phyloP scores from a whole-genome alignment of 1,284 basidiomycete genomes.

The Phlebopus sp. region DNA sequence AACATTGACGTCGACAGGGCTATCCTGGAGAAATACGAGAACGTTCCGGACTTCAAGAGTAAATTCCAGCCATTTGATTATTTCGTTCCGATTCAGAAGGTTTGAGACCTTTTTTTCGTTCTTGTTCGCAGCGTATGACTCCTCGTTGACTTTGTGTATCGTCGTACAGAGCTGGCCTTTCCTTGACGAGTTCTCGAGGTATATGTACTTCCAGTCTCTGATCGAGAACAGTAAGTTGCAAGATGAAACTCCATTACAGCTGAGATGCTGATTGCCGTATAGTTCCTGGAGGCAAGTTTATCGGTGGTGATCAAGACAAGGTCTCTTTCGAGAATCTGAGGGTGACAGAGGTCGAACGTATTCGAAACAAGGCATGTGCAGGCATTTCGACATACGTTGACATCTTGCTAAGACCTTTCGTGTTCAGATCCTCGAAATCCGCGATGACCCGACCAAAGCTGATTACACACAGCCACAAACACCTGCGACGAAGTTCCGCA shows the following conservation, averaged over 20 bases:
- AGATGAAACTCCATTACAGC: neutral
- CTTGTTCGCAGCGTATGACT: too few species aligned
- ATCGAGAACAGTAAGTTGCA: neutral
- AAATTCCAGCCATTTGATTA: neutral
- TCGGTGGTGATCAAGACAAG: too few species aligned
- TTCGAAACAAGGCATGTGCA: too few species aligned
- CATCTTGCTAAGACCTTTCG: neutral
- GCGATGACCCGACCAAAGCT: neutral
- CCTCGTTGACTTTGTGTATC: too few species aligned
- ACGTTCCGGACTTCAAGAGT: neutral
- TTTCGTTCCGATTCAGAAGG: neutral
- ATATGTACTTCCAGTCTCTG: neutral
- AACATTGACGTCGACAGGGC: neutral
- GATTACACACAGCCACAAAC: neutral
- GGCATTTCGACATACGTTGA: neutral
- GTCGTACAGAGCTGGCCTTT: neutral
- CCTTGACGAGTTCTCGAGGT: neutral
- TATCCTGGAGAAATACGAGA: neutral
- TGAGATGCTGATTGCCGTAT: too few species aligned
- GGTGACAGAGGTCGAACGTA: too few species aligned
- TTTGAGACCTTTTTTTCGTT: too few species aligned
- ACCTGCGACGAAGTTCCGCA: neutral
- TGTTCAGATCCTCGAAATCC: neutral
- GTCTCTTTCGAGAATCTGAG: too few species aligned
- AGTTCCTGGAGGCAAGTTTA: too few species aligned